Base-by-base conservation (phyloP, 345 rosid genomes). In the Kandelia obovata region DNA sequence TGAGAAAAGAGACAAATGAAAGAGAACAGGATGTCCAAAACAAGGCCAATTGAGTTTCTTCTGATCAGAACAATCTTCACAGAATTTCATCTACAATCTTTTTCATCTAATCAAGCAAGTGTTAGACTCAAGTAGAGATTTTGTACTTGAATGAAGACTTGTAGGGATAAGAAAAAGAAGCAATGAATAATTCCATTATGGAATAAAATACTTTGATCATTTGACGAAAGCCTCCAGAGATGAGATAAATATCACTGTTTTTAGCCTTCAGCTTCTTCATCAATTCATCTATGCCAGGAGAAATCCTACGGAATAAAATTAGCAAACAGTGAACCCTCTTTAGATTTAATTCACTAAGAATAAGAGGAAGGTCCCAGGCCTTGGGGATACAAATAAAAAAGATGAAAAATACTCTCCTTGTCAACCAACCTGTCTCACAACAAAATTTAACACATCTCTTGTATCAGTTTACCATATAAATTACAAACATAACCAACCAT, bases 171-270 rank as follows among this genome's bases (percentile, higher is more conserved):
- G 53, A 57, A 72, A 52, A 39, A 39, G 56, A 39, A n/a, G 30
- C 58, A 43, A 43, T 11, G 16, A 43, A 61, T 9, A 49, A 20
- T 66, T 32, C 52, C 46, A 46, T 47, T 61, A 43, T 60, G 32
- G 9, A 70, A 78, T 65, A 59, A 55, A 80, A 77, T 87, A 95
- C 98, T 75, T 88, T 90, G 77, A 95, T 95, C 99, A 95, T 95
- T 72, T 92, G 96, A 47, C 92, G 89, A 77, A 95, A 95, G 62
- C 97, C 99, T 75, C 99, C 97, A 8, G 97, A 95, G 71, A 95
- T 80, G 83, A 95, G 82, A 81, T 84, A 92, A 65, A 90, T 96
- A 80, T 80, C 68, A 1, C 69, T 79, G 35, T 86, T 83, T 61
- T 76, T 78, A 64, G 88, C 87, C 89, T 81, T 87, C 75, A 94